Conservation (phyloP, 345 rosid genomes). For the Cardiospermum halicacabum region DNA sequence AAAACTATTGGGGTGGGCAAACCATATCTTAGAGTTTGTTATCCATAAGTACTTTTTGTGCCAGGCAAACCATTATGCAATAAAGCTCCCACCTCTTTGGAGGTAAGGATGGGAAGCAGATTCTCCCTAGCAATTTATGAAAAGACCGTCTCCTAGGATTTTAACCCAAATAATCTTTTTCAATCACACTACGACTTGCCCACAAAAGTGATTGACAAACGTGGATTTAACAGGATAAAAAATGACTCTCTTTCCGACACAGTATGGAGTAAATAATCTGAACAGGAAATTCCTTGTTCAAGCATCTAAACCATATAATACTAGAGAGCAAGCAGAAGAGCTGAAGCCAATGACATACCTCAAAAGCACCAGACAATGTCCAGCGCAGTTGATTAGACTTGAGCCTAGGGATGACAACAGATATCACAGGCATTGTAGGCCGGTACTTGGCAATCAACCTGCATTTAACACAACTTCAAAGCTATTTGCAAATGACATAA, state of each 20-base stretch:
- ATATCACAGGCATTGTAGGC: slow-evolving; percentile 75
- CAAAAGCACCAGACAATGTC: slow-evolving; percentile 71
- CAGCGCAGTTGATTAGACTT: slow-evolving; percentile 64
- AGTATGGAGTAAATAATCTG: not conserved
- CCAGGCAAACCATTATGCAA: too few relatives aligned
- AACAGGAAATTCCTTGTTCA: not conserved
- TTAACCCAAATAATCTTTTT: too few relatives aligned
- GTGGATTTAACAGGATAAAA: not conserved
- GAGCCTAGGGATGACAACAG: slow-evolving; percentile 75
- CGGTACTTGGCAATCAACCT: slow-evolving; percentile 77
- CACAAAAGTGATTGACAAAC: too few relatives aligned
- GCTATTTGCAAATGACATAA: not conserved
- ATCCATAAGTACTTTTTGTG: too few relatives aligned
- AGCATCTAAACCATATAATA: not conserved
- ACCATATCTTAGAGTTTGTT: too few relatives aligned
- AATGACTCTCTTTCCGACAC: not conserved
- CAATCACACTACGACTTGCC: too few relatives aligned
- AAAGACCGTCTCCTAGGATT: too few relatives aligned
- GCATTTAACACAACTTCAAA: slow-evolving; percentile 8
- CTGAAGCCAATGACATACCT: slow-evolving; percentile 31
- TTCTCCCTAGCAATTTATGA: too few relatives aligned
- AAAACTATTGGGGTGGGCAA: not conserved
- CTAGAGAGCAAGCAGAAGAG: not conserved
- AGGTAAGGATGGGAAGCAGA: too few relatives aligned
- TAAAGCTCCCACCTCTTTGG: too few relatives aligned